Percentiles rank a stretch among this genome's conserved stretches.
Conservation (phyloP, 108 stramenopile species). For the Nannochloropsis salina region DNA sequence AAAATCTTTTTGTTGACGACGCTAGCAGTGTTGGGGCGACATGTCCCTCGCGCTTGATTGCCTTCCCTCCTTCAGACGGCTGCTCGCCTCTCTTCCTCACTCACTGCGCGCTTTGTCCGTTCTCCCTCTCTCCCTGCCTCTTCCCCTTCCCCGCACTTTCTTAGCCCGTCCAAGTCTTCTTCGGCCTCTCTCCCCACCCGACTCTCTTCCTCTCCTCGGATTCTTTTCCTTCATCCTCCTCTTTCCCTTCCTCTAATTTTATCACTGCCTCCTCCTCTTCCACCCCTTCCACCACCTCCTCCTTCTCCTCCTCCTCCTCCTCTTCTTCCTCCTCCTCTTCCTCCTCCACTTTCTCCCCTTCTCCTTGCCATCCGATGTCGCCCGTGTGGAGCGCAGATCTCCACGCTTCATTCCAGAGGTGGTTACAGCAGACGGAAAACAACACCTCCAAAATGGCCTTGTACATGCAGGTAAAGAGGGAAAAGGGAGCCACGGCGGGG, state of each 20-base stretch:
- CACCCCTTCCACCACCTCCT: neutral
- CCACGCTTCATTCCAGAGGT: too few relatives aligned
- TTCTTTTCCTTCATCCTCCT: too few relatives aligned
- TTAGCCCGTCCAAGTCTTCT: neutral
- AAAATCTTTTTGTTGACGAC: too few relatives aligned
- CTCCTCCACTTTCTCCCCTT: neutral
- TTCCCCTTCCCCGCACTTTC: neutral
- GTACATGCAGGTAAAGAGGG: too few relatives aligned
- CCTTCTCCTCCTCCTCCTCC: neutral
- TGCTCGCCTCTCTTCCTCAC: neutral
- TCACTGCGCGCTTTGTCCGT: neutral
- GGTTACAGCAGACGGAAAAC: too few relatives aligned
- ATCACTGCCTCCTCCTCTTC: neutral
- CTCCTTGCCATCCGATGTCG: neutral
- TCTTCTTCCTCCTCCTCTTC: neutral
- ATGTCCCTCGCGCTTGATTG: too few relatives aligned
- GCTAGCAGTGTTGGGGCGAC: too few relatives aligned
- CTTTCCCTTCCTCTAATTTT: neutral
- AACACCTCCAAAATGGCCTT: too few relatives aligned
- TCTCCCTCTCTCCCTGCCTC: neutral
- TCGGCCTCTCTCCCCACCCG: neutral
- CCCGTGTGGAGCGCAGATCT: too few relatives aligned
- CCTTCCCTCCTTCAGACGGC: neutral
- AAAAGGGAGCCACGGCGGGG: too few relatives aligned
- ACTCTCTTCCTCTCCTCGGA: neutral